Evolutionary conservation across 2,329 filamentous ascomycete species (phyloP), one percentile per base, ranked within the genome.

Genomic region (Dendryphion nanum): DNA sequence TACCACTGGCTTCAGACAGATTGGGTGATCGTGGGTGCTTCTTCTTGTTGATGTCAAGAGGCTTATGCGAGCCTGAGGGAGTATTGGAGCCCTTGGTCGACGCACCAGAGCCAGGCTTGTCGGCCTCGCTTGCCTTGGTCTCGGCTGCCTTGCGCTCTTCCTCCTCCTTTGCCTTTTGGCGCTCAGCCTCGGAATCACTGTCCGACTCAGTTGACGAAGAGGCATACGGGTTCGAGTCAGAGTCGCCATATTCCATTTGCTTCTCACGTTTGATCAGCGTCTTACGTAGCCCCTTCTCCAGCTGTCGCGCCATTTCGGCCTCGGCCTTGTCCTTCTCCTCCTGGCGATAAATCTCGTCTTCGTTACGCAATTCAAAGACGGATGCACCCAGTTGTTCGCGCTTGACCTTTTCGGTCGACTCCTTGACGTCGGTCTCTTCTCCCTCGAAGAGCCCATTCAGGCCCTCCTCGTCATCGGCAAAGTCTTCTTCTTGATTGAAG

Each of bases 1-100:
- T 94, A 37, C 89, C 91, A 61, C 89, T 95, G 7, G 89, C 89
- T 61, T 97, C 91, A 2, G 89, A 96, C 20, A 86, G 76, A 48
- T 90, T 85, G 3, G 90, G 89, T 13, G 89, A 95, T 14, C 89
- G 89, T 20, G 87, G 78, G 19, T 91, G 83, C 70, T 96, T 96
- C 36, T 91, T 77, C 55, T 77, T 78, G 37, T 72, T 53, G 13
- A 73, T 55, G 51, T 81, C 75, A 28, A 70, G 47, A 35, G 70
- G 62, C 51, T 73, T 74, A 32, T 69, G 67, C 20, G 76, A 74
- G 24, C 78, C 78, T 20, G 76, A 81, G 2, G 82, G 82, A 2
- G 82, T 85, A 51, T 75, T 86, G 24, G 78, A 80, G 18, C 86
- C 87, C 63, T 88, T 90, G 1, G 81, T 77, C 1, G 81, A 82